Evolutionary conservation across 129 eudicot species (phyloP), one percentile per base, ranked within the genome.

Genomic region (Helianthus annuus): DNA sequence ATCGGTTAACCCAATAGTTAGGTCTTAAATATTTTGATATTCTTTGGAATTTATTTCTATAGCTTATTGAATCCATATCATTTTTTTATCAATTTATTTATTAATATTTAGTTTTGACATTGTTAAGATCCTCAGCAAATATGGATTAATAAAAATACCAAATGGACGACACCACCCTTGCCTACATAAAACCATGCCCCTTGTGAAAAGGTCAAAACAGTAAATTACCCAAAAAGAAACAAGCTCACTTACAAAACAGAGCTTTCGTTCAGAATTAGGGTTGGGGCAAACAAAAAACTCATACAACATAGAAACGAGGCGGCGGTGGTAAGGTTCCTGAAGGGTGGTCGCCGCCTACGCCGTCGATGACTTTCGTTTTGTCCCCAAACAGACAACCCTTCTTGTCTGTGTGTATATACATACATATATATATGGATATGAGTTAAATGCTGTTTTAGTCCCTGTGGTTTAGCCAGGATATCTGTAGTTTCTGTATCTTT

Each of bases 311-410:
- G 66, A 72, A 64, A 65, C 4, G 82, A 71, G 72, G 72, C 73
- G 11, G 63, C 70, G 56, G 79, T 51, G 75, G 72, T 71, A 57
- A 76, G 73, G 49, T 66, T 72, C 72, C 65, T n/a, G 24, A 55
- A 52, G 83, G 83, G 86, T 70, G 68, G 83, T 82, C 75, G 74
- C 68, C 86, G 76, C 77, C 77, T 82, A 57, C 69, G 63, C 7
- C 34, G 85, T 80, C 82, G 71, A 73, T 81, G 86, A 78, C 53
- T 71, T 59, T 34, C 46, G 11, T 22, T 56, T 77, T 77, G 51
- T 15, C 66, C 56, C 29, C 12, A 45, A 63, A 46, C 49, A 64
- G 75, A 69, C 80, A 74, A 69, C 83, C 83, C 83, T 78, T 72
- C 19, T 3, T 15, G 38, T 48, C 2, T 11, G 6, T 42, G 3